These are phyloP conservation scores for Scutellaria baicalensis DNA, from an alignment of 257 asterid genomes.

Conservation along the genomic window DNA sequence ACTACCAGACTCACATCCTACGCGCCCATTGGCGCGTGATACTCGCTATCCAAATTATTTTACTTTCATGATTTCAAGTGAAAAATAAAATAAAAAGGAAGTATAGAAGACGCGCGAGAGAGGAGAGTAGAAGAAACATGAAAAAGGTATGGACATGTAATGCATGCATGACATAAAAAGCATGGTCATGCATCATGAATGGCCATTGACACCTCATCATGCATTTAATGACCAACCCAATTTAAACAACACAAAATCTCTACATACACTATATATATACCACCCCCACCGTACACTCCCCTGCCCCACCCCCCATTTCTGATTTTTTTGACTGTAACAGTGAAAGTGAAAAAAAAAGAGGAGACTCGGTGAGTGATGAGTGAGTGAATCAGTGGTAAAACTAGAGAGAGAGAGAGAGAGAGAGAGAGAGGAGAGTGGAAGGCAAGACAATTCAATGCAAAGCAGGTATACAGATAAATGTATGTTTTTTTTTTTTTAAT, in stretches of 20 bases:
- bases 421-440: background rate
- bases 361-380: background rate
- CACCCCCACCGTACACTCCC: background rate
- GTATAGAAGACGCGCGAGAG: too few species aligned
- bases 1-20: background rate
- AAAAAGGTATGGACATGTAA: background rate
- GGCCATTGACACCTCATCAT: constrained; percentile 38
- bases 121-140: too few species aligned
- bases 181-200: constrained; percentile 18
- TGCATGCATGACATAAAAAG: constrained; percentile 15
- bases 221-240: constrained; percentile 10
- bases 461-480: constrained; percentile 14
- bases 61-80: too few species aligned
- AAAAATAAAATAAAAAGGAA: too few species aligned
- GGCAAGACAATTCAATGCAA: background rate
- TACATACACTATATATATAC: background rate
- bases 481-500: background rate
- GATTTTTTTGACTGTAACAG: constrained; percentile 30
- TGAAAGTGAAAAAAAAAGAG: constrained; percentile 14
- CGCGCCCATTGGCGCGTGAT: background rate
- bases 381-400: background rate
- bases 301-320: background rate
- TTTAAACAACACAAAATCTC: constrained; percentile 5
- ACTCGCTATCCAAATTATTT: background rate
- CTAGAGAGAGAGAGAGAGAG: background rate